These are phyloP conservation scores for Microsporum audouinii DNA, from an alignment of 2,329 filamentous ascomycete species.

Conservation along the genomic window DNA sequence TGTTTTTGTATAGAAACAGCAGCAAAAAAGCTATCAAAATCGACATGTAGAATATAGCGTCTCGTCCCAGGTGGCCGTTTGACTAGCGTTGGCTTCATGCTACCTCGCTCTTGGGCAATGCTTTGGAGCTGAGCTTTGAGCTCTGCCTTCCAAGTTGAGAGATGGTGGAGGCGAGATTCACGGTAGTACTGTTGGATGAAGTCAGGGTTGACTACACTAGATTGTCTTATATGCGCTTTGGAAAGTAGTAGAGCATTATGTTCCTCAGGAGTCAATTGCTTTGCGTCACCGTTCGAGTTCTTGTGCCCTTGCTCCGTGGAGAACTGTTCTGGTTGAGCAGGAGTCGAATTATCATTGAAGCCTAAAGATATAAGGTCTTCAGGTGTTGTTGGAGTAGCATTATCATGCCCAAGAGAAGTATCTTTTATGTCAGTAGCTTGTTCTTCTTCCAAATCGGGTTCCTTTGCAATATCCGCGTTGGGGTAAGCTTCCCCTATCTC, in stretches of 20 bases:
- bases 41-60: slow-evolving; percentile 83
- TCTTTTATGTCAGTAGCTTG: neutral
- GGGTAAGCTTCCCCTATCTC: neutral
- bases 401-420: neutral
- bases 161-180: slow-evolving; percentile 85
- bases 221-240: slow-evolving; percentile 75
- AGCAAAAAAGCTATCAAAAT: slow-evolving; percentile 98
- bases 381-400: neutral
- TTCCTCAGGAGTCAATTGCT: slow-evolving; percentile 69
- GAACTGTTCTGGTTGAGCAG: neutral
- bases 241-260: slow-evolving; percentile 77
- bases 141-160: slow-evolving; percentile 94
- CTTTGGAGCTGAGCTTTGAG: slow-evolving; percentile 80
- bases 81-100: slow-evolving; percentile 33
- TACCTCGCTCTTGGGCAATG: slow-evolving; percentile 58
- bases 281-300: neutral
- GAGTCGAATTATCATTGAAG: neutral
- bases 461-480: neutral
- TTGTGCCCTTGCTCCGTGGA: neutral
- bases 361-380: neutral
- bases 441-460: neutral
- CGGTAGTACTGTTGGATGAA: slow-evolving; percentile 93
- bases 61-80: slow-evolving; percentile 53
- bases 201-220: slow-evolving; percentile 81
- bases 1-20: slow-evolving; percentile 73